Base-by-base conservation (phyloP, 371 early-diverging fungal genomes). In the Rhizopus microsporus region DNA sequence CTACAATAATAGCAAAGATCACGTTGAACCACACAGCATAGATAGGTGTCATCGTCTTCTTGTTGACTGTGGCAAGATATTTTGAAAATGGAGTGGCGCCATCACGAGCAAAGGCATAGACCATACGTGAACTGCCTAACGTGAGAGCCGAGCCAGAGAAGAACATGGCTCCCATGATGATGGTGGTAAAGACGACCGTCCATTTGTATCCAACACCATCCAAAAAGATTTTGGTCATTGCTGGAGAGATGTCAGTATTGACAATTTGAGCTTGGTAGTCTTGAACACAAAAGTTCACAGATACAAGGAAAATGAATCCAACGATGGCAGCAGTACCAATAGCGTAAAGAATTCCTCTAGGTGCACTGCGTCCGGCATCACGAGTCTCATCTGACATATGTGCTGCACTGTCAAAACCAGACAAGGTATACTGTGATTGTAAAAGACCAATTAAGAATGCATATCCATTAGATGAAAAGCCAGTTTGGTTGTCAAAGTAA, bases 331-430 rank as follows among this genome's bases (percentile, higher is more conserved):
- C 72, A 10, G 72, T 58, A 15, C 70, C 78, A 54, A 81, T 72
- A 30, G 82, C 74, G 54, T 72, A 70, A 40, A 87, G 67, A 50
- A 91, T 89, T 33, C 85, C 88, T 17, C 74, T 68, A 2, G 91
- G 89, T 0, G 86, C 87, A 37, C 78, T 79, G 35, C 83, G 74
- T 57, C 76, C 79, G 6, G 88, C 86, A 56, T 83, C 78, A 32
- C 73, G 71, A 16, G 91, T 89, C 68, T 91, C 91, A 54, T 91
- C 91, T 5, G 87, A 80, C 83, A 91, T 85, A 61, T 91, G 89
- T 5, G 89, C 89, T 5, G 87, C 83, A 29, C 86, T 81, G 51
- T 90, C 91, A 68, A 86, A 90, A n/a, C 90, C 86, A 33, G 80
- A 80, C 42, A 83, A 61, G 13, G 84, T 82, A 65, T 77, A 83